Conservation (phyloP, 306 rosid genomes). For the Datisca glomerata region DNA sequence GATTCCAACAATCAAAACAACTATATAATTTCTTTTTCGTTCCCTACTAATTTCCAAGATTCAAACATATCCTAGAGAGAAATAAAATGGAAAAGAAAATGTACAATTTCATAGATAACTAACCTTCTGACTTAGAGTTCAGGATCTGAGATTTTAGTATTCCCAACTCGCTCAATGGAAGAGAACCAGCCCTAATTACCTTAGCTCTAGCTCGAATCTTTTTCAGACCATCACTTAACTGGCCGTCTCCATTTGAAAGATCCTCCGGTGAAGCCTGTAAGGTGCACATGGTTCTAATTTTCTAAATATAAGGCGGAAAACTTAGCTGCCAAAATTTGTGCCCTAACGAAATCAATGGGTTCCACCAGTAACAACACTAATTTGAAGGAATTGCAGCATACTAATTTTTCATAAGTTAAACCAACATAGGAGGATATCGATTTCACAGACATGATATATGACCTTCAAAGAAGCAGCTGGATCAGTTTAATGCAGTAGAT, state of each 20-base stretch:
- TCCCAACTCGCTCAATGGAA: conserved; percentile 63
- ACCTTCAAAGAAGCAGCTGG: too few species aligned
- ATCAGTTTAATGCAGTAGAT: not conserved
- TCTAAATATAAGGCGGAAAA: not conserved
- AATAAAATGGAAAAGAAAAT: too few species aligned
- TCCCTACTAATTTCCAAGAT: too few species aligned
- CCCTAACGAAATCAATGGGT: too few species aligned
- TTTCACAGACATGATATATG: too few species aligned
- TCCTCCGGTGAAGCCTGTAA: conserved; percentile 52
- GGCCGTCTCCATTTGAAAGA: conserved; percentile 28
- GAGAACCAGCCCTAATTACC: conserved; percentile 52
- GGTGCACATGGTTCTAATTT: conserved; percentile 11
- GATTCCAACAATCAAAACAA: too few species aligned
- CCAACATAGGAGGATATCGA: too few species aligned
- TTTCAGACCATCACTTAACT: conserved; percentile 28
- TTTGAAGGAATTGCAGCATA: too few species aligned
- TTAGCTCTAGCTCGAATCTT: conserved; percentile 60
- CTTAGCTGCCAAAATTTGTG: not conserved
- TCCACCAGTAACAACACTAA: too few species aligned
- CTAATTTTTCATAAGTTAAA: too few species aligned
- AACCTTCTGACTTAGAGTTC: conserved; percentile 46
- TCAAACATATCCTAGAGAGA: too few species aligned
- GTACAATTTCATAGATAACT: not conserved
- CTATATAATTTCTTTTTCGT: too few species aligned
- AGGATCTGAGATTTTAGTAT: conserved; percentile 51